A percentile compares a stretch with the other conserved stretches of the same genome.
Evolutionary conservation across 495 filamentous ascomycete genomes (phyloP).

Genomic region (Wilcoxina mikolae): DNA sequence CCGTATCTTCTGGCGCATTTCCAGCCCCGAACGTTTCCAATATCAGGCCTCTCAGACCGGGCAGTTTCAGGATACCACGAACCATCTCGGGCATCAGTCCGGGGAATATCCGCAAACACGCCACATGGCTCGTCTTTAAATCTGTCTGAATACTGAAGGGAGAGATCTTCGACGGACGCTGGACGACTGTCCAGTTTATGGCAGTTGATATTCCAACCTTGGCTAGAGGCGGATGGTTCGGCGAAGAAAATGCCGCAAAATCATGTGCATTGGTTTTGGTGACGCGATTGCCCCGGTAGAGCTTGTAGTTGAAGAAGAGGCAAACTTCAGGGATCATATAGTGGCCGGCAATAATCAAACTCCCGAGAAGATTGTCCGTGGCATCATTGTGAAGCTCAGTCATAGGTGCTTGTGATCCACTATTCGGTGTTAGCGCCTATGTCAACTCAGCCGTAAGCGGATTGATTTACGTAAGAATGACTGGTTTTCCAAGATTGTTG

Average conservation of each 20-base stretch:
- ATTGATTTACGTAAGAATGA: constrained; percentile 52
- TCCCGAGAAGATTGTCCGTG: constrained; percentile 86
- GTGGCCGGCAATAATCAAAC: constrained; percentile 84
- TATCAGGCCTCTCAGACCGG: constrained; percentile 66
- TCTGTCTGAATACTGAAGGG: constrained; percentile 64
- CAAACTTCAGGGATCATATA: constrained; percentile 95
- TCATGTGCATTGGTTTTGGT: constrained; percentile 80
- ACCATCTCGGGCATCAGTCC: constrained; percentile 94
- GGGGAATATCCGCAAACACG: constrained; percentile 86
- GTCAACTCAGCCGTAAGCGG: background rate
- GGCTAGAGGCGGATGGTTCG: constrained; percentile 68
- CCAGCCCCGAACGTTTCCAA: constrained; percentile 93
- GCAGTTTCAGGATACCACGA: constrained; percentile 66
- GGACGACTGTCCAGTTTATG: constrained; percentile 69
- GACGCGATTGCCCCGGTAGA: constrained; percentile 81
- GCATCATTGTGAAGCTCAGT: constrained; percentile 86
- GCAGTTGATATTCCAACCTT: constrained; percentile 66
- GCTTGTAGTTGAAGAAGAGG: constrained; percentile 83
- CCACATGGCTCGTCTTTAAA: constrained; percentile 65
- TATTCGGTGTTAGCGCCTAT: background rate
- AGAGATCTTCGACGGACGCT: constrained; percentile 55
- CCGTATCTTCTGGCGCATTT: constrained; percentile 78
- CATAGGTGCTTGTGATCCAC: constrained; percentile 80
- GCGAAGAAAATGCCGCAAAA: constrained; percentile 75
- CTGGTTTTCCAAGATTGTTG: constrained; percentile 76